phyloP scores from a whole-genome alignment of 2,329 filamentous ascomycete species.

The Trichophyton verrucosum region DNA sequence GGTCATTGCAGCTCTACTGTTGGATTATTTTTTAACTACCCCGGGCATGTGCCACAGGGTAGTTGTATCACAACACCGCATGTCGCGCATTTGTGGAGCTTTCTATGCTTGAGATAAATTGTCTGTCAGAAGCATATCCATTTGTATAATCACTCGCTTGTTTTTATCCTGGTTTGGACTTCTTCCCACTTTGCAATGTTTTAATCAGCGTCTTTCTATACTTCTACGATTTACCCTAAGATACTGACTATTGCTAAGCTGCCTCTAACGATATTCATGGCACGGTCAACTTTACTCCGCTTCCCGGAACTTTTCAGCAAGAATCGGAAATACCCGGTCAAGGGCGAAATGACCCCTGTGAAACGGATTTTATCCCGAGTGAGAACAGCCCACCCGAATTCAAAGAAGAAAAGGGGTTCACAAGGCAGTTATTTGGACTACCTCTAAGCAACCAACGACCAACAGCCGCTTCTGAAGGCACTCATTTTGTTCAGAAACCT shows the following conservation, averaged over 20 bases:
- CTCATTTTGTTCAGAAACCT: slow-evolving; percentile 40
- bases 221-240: neutral
- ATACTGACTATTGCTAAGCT: neutral
- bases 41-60: slow-evolving; percentile 17
- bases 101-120: neutral
- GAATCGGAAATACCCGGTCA: neutral
- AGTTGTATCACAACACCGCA: slow-evolving; percentile 2
- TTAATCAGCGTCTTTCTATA: neutral
- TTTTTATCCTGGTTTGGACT: neutral
- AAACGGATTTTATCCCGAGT: neutral
- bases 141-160: neutral
- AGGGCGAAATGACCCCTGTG: neutral
- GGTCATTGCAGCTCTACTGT: slow-evolving; percentile 7
- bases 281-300: neutral
- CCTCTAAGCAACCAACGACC: neutral
- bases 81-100: slow-evolving; percentile 3
- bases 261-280: neutral
- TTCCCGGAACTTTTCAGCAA: neutral
- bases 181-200: neutral
- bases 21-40: slow-evolving; percentile 33
- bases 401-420: neutral
- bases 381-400: neutral
- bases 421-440: neutral
- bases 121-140: neutral
- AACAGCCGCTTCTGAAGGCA: neutral